phyloP scores from a whole-genome alignment of 768 basidiomycete genomes.

The Pisolithus microcarpus region DNA sequence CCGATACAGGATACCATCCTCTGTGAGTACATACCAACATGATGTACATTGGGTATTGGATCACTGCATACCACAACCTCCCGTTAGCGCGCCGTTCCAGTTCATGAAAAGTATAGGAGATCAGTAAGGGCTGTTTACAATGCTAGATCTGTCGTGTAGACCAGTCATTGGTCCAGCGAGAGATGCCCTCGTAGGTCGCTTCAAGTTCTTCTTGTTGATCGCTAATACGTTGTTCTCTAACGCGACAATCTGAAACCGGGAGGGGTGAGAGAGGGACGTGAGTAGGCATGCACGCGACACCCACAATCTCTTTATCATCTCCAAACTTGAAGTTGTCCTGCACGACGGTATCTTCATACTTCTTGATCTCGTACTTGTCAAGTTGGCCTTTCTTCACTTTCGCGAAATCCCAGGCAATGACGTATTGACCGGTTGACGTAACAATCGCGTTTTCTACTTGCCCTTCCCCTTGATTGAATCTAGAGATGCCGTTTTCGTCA shows the following conservation, averaged over 20 bases:
- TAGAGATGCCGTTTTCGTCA: conserved; percentile 25
- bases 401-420: conserved; percentile 95
- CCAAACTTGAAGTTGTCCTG: conserved; percentile 98
- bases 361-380: conserved; percentile 94
- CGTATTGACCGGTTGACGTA: conserved; percentile 86
- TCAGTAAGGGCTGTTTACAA: conserved; percentile 64
- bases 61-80: conserved; percentile 10
- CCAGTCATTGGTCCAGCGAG: conserved; percentile 42
- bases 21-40: not conserved
- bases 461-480: conserved; percentile 88
- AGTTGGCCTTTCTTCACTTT: conserved; percentile 90
- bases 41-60: conserved; percentile 9
- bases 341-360: conserved; percentile 89
- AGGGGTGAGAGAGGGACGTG: conserved; percentile 4
- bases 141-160: conserved; percentile 47
- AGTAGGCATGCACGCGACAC: conserved; percentile 17
- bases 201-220: conserved; percentile 89
- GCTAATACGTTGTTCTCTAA: conserved; percentile 89
- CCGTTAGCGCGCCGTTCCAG: not conserved
- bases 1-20: too few species aligned
- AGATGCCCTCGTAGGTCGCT: conserved; percentile 72
- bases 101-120: not conserved
- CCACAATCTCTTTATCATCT: conserved; percentile 91
- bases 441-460: conserved; percentile 92
- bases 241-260: conserved; percentile 73